Base-by-base conservation (phyloP, 805 yeast genomes). In the Candida ovalis region DNA sequence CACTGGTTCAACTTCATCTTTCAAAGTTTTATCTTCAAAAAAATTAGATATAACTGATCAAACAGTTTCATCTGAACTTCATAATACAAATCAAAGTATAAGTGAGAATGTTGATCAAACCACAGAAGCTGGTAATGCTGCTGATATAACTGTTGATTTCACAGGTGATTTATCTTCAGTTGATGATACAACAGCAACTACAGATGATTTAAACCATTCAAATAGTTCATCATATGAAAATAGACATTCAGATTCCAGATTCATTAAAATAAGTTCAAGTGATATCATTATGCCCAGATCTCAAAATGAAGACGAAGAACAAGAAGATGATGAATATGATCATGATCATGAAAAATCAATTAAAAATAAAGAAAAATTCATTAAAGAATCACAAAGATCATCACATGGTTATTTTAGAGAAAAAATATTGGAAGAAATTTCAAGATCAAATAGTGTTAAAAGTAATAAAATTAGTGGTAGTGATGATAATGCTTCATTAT, bases 391-490 rank as follows among this genome's bases (percentile, higher is more conserved):
- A 6, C 62, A 56, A 24, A 47, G 38, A 40, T 36, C 47, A 6
- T 46, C 47, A 6, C 47, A 45, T 24, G 62, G 62, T 2, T 52
- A 54, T 19, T 54, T 58, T 43, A 49, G 45, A 21, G 61, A 58
- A 32, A 44, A 39, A 19, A 27, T 52, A 1, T 24, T 46, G 13
- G 58, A 51, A 17, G 51, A 50, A 8, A 22, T 47, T 9, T 50
- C 52, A 18, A 46, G 53, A n/a, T 42, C 51, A 19, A 51, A 40
- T 30, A 55, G 59, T 27, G 40, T 51, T 4, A 53, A 44, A n/a
- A 52, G 54, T 24, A 45, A 22, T 36, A 49, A 40, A n/a, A 13
- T 23, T 2, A 27, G 22, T 2, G 21, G 22, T 17, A 38, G 44
- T 18, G 42, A 17, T 28, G 49, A 40, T 24, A 44, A 13, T 3